Evolutionary conservation across 1,284 basidiomycete genomes (phyloP), one percentile per base, ranked within the genome.

Genomic region (Melampsora abietis-canadensis): DNA sequence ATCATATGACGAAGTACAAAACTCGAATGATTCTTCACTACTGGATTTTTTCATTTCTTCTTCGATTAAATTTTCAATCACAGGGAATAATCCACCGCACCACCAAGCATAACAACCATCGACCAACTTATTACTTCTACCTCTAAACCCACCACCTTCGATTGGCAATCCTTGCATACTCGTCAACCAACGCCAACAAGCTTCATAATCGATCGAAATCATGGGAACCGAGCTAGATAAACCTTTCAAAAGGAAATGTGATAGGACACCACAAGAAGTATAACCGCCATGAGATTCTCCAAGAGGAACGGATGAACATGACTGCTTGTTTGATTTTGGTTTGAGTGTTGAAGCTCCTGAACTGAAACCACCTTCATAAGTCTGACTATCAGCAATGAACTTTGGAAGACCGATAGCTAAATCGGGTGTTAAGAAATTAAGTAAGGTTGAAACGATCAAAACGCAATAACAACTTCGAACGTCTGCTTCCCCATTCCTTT

Each of bases 101-200:
- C 94, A 98, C 96, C 96, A 98, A 34, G 91, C 89, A 82, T 98
- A 99, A 83, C 95, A 99, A 2, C 95, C 96, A 80, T 99, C 96
- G 0, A 99, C 95, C 14, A 99, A 87, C 83, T 99, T 99, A 82
- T 98, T 99, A 76, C 92, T 92, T 60, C 96, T 85, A 0, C 95
- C 96, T 62, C 87, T 87, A 83, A 98, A 98, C 0, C 95, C 96
- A 3, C 94, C 94, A 2, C 92, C 85, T 80, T 98, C 95, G 30
- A 87, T 86, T 31, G 89, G 88, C 0, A 84, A 82, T 0, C 93
- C 94, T 81, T 99, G 96, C 88, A 96, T 12, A 47, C 47, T 40
- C 4, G 63, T 30, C 24, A 68, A 74, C 51, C 51, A 54, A 59
- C 47, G 34, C 12, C 47, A 44, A 57, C 44, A 68, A 24, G 19